Conservation (phyloP, 371 early-diverging fungal species). For the Syncephalis fuscata region DNA sequence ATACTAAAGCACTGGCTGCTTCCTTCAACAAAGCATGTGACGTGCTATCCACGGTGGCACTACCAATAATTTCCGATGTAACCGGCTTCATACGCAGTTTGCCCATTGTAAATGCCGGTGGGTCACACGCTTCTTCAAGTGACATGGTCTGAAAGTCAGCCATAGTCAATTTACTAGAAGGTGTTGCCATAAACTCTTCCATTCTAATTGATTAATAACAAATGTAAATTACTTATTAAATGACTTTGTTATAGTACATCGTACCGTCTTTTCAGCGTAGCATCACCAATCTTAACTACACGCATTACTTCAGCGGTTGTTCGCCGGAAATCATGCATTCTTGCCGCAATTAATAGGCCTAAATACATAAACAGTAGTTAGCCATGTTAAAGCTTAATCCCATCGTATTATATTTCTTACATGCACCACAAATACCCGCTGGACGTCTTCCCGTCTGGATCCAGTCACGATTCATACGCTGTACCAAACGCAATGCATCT, state of each 20-base stretch:
- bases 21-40: not conserved
- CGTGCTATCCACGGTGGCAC: not conserved
- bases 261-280: constrained; percentile 74
- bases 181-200: constrained; percentile 78
- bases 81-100: too few species aligned
- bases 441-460: constrained; percentile 93
- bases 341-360: constrained; percentile 79
- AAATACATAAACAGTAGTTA: not conserved
- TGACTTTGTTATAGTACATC: not conserved
- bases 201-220: constrained; percentile 27
- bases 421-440: constrained; percentile 98
- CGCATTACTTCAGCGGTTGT: constrained; percentile 76
- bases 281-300: constrained; percentile 86
- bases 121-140: constrained; percentile 79
- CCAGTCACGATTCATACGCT: constrained; percentile 98
- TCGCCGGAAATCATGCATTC: constrained; percentile 88
- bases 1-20: not conserved
- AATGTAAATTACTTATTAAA: not conserved
- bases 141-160: constrained; percentile 78
- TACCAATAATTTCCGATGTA: too few species aligned
- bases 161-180: constrained; percentile 71
- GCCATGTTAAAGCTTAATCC: not conserved
- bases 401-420: constrained; percentile 15
- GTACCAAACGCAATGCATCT: constrained; percentile 77
- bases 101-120: constrained; percentile 54